Percentiles rank a stretch among this genome's conserved stretches.
These are phyloP conservation scores for Nectriaceae sp. DNA, from an alignment of 2,329 filamentous ascomycete species.

Conservation along the genomic window DNA sequence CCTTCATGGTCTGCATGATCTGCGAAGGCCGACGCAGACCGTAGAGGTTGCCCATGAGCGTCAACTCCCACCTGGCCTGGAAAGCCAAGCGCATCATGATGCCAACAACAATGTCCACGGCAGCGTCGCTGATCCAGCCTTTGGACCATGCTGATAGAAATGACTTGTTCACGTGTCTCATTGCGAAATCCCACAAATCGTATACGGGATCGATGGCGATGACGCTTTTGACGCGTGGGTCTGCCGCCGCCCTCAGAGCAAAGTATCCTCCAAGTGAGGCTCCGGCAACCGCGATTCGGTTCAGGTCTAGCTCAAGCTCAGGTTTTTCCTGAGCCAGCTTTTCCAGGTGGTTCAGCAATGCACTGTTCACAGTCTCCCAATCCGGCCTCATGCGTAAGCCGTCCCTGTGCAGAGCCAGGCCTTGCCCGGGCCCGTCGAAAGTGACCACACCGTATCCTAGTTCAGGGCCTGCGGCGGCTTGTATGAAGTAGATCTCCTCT, in stretches of 20 bases:
- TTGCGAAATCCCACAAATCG: constrained; percentile 27
- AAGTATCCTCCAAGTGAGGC: constrained; percentile 48
- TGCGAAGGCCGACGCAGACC: constrained; percentile 27
- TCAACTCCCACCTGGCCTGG: constrained; percentile 34
- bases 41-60: constrained; percentile 22
- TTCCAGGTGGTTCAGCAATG: constrained; percentile 35
- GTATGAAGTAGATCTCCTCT: constrained; percentile 43
- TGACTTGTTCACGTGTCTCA: constrained; percentile 23
- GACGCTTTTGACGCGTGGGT: constrained; percentile 46
- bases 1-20: constrained; percentile 25
- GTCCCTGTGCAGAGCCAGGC: constrained; percentile 34
- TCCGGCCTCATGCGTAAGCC: constrained; percentile 36
- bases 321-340: constrained; percentile 13
- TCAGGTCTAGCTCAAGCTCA: constrained; percentile 36
- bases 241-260: constrained; percentile 43
- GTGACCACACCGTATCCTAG: constrained; percentile 46
- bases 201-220: constrained; percentile 34
- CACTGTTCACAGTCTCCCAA: constrained; percentile 37
- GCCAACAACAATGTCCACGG: constrained; percentile 29
- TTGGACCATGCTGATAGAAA: constrained; percentile 14
- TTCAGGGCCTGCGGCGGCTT: constrained; percentile 22
- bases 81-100: constrained; percentile 22
- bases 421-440: constrained; percentile 50
- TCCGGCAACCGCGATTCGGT: constrained; percentile 38
- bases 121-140: constrained; percentile 25